Evolutionary conservation across 805 yeast genomes (phyloP), one percentile per base, ranked within the genome.

Genomic region (Candida dendrica): DNA sequence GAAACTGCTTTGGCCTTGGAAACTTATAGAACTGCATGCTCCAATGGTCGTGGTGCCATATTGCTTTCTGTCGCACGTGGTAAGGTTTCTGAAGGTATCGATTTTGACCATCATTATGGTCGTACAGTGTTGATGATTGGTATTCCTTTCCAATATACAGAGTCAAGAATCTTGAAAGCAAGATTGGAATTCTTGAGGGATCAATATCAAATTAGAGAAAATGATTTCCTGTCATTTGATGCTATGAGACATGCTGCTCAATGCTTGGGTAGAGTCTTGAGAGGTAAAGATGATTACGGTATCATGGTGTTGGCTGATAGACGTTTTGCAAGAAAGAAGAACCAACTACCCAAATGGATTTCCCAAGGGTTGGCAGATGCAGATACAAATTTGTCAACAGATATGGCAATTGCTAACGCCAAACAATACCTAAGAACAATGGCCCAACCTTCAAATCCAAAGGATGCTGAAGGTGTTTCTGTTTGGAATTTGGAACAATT

Each of bases 211-310:
- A 91, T 93, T 42, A 75, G 88, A 48, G 98, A 93, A 56, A 89
- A 87, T 58, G 98, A 93, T 56, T 93, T 93, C 59, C 61, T 93
- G 32, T 90, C 98, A 10, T 93, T 93, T 71, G 99, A 93, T 64
- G 99, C 99, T 13, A 93, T 93, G 98, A 79, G 99, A 58, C 99
- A 93, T 66, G 99, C 98, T 4, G 98, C 99, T 0, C 99, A 93
- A 63, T 93, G 99, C 65, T 66, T 93, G 56, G 99, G 99, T 10
- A 79, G 99, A 59, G 98, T 93, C 42, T 68, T 93, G 48, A 78
- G 99, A 68, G 99, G 99, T 50, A 93, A 93, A 60, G 97, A 93
- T 58, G 99, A 93, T 68, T 93, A 93, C 61, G 99, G 99, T 48
- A 84, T 93, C 51, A 93, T 93, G 99, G 97, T 93, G 35, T 66